These are phyloP conservation scores for Candolleomyces aberdarensis DNA, from an alignment of 768 basidiomycete species.

Conservation along the genomic window DNA sequence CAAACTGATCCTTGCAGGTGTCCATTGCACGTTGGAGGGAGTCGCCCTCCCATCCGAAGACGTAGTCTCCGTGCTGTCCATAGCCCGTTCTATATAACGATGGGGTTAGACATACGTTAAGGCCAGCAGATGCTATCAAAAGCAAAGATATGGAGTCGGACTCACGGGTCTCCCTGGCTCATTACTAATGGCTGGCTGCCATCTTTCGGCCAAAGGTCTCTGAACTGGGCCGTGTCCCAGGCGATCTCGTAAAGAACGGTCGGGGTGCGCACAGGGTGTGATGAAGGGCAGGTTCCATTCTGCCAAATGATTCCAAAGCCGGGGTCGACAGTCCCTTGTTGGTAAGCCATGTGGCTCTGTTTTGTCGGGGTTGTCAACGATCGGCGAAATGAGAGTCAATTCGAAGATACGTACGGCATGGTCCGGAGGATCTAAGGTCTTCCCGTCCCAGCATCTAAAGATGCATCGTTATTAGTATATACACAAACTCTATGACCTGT, in stretches of 20 bases:
- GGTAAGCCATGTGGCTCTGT: slow-evolving; percentile 9
- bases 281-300: slow-evolving; percentile 1
- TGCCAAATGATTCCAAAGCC: slow-evolving; percentile 6
- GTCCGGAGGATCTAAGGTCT: slow-evolving; percentile 1
- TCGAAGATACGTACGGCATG: background rate
- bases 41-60: slow-evolving; percentile 12
- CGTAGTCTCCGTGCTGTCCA: slow-evolving; percentile 11
- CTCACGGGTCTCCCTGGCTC: slow-evolving; percentile 9
- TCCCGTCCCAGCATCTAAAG: slow-evolving; percentile 11
- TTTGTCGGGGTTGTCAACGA: background rate
- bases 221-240: slow-evolving; percentile 11
- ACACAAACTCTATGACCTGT: background rate
- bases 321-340: slow-evolving; percentile 2
- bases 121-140: background rate
- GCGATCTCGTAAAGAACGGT: slow-evolving; percentile 9
- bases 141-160: background rate
- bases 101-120: background rate
- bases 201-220: slow-evolving; percentile 6
- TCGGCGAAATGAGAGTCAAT: background rate
- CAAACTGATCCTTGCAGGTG: slow-evolving; percentile 8
- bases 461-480: background rate
- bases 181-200: slow-evolving; percentile 9
- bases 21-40: slow-evolving; percentile 12
- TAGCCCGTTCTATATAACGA: slow-evolving; percentile 1
- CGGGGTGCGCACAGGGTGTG: slow-evolving; percentile 9